Percentiles rank a stretch among this genome's conserved stretches.
phyloP scores from a whole-genome alignment of 768 basidiomycete genomes.

The Kwoniella europaea region DNA sequence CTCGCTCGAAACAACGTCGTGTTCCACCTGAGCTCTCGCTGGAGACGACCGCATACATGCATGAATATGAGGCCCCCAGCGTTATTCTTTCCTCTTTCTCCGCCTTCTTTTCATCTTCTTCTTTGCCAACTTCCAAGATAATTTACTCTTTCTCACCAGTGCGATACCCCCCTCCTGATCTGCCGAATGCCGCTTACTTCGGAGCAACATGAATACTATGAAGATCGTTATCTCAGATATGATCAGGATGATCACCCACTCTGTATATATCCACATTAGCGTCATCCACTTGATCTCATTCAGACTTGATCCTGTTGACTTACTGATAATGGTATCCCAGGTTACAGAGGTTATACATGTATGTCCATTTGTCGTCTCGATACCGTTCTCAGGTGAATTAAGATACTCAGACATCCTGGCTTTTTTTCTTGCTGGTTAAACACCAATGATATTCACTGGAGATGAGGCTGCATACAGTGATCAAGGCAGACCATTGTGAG shows the following conservation, averaged over 20 bases:
- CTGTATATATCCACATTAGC: not conserved
- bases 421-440: no score
- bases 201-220: not conserved
- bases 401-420: slow-evolving; percentile 4
- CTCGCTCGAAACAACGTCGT: no score
- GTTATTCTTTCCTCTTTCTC: not conserved
- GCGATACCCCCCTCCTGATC: not conserved
- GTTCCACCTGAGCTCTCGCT: no score
- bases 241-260: not conserved
- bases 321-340: slow-evolving; percentile 9
- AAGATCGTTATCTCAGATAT: not conserved
- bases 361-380: not conserved
- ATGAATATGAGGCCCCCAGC: not conserved
- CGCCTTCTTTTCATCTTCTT: slow-evolving; percentile 1
- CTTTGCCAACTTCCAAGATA: not conserved
- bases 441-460: no score
- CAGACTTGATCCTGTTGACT: not conserved
- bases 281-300: no score
- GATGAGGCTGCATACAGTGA: no score
- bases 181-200: slow-evolving; percentile 7
- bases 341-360: slow-evolving; percentile 7
- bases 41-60: no score
- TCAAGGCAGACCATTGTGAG: no score
- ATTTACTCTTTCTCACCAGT: slow-evolving; percentile 4
- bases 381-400: not conserved